These are phyloP conservation scores for Penicillium sp. DNA, from an alignment of 2,329 filamentous ascomycete genomes.

Conservation along the genomic window DNA sequence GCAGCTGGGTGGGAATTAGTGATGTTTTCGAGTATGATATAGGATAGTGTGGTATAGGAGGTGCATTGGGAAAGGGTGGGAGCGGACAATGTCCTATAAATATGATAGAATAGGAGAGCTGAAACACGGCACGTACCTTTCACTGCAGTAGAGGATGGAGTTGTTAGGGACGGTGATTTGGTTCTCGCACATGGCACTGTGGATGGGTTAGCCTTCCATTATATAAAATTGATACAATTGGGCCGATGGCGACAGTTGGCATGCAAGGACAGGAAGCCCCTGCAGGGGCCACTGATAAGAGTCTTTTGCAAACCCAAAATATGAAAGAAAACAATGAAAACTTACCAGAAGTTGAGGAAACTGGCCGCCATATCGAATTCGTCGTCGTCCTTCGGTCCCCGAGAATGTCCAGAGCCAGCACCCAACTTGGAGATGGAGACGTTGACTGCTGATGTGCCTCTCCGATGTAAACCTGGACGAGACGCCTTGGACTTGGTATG, in stretches of 20 bases:
- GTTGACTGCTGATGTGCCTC: slow-evolving; percentile 31
- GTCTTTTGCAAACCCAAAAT: neutral
- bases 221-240: neutral
- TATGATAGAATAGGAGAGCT: slow-evolving; percentile 1
- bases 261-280: slow-evolving; percentile 16
- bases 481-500: slow-evolving; percentile 33
- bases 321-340: slow-evolving; percentile 6
- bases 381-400: slow-evolving; percentile 26
- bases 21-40: slow-evolving; percentile 1
- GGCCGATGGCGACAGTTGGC: slow-evolving; percentile 13
- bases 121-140: slow-evolving; percentile 51
- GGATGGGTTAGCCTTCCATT: slow-evolving; percentile 27
- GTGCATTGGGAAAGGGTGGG: neutral
- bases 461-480: slow-evolving; percentile 35
- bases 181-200: slow-evolving; percentile 63
- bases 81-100: neutral
- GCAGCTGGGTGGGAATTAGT: slow-evolving; percentile 34
- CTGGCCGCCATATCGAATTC: slow-evolving; percentile 44
- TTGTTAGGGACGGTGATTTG: slow-evolving; percentile 63
- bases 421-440: slow-evolving; percentile 37
- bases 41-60: neutral
- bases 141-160: slow-evolving; percentile 63
- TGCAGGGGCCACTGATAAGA: slow-evolving; percentile 23
- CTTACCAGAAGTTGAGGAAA: slow-evolving; percentile 49
- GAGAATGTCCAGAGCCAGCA: slow-evolving; percentile 22